Conservation (phyloP, 148 eudicot genomes). For the Vaccinium macrocarpon region DNA sequence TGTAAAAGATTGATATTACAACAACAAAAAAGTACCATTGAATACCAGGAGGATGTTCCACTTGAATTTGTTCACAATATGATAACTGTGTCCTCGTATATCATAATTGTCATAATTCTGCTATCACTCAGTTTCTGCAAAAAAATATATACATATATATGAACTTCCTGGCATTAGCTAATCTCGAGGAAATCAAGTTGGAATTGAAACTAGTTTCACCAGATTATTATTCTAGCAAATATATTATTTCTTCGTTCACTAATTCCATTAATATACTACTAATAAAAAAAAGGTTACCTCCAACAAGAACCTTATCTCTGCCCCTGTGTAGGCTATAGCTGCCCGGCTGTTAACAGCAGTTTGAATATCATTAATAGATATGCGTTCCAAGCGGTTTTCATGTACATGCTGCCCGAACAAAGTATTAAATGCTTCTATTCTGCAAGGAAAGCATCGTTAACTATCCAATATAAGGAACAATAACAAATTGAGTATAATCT, state of each 20-base stretch:
- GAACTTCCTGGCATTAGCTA: not conserved
- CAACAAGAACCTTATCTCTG: slow-evolving; percentile 58
- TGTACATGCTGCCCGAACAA: slow-evolving; percentile 76
- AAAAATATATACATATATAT: too few relatives aligned
- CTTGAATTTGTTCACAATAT: slow-evolving; percentile 16
- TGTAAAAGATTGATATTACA: not conserved
- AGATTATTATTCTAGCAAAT: not conserved
- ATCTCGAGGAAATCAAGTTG: not conserved
- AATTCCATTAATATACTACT: not conserved
- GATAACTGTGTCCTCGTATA: slow-evolving; percentile 18
- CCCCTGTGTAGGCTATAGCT: slow-evolving; percentile 54
- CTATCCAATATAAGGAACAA: not conserved
- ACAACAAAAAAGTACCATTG: not conserved
- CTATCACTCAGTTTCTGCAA: slow-evolving; percentile 22
- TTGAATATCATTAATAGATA: slow-evolving; percentile 68
- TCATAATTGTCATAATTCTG: slow-evolving; percentile 15
- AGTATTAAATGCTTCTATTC: slow-evolving; percentile 66
- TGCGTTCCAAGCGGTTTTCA: slow-evolving; percentile 72
- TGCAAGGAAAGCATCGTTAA: slow-evolving; percentile 30
- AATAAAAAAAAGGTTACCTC: slow-evolving; percentile 47
- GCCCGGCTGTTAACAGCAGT: slow-evolving; percentile 63
- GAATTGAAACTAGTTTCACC: not conserved
- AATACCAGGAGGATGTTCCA: not conserved
- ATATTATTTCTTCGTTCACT: not conserved
- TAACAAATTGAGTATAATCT: not conserved